These are phyloP conservation scores for Massarina eburnea DNA, from an alignment of 2,329 filamentous ascomycete species.

Conservation along the genomic window DNA sequence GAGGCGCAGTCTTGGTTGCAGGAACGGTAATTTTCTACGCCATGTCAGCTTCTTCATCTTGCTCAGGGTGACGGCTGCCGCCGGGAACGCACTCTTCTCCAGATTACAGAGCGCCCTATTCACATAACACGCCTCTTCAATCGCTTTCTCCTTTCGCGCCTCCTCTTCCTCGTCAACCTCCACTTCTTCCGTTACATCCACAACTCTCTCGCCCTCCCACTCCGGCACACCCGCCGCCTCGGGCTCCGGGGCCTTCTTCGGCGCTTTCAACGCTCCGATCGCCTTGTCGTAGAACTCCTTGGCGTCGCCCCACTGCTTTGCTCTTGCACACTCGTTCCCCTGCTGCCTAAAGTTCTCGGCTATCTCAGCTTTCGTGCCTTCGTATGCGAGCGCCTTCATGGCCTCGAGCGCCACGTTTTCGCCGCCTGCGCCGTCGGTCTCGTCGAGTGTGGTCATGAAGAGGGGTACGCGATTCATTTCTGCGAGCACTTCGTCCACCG, in stretches of 20 bases:
- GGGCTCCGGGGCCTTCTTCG: constrained; percentile 50
- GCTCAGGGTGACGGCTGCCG: background rate
- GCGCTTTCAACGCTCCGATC: constrained; percentile 68
- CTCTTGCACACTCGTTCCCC: constrained; percentile 84
- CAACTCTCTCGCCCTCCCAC: constrained; percentile 17
- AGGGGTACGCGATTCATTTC: constrained; percentile 75
- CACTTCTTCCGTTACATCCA: constrained; percentile 42
- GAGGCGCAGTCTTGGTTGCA: constrained; percentile 83
- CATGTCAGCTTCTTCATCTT: background rate
- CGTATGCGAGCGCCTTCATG: constrained; percentile 85
- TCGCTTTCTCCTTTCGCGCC: constrained; percentile 59
- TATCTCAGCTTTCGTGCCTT: constrained; percentile 85
- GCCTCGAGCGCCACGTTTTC: constrained; percentile 86
- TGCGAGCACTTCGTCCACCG: constrained; percentile 61
- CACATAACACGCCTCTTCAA: constrained; percentile 75
- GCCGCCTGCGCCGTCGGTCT: constrained; percentile 60
- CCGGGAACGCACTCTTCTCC: constrained; percentile 65
- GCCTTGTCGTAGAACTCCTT: constrained; percentile 91
- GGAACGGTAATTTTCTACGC: constrained; percentile 76
- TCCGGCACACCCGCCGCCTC: constrained; percentile 44
- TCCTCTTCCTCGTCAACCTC: constrained; percentile 62
- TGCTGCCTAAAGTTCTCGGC: constrained; percentile 83
- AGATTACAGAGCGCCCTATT: constrained; percentile 92
- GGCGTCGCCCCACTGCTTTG: constrained; percentile 75
- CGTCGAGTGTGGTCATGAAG: constrained; percentile 90